Percentiles rank a stretch among this genome's conserved stretches.
Conservation (phyloP, 495 filamentous ascomycete genomes). For the Opeltia flavorubescens region DNA sequence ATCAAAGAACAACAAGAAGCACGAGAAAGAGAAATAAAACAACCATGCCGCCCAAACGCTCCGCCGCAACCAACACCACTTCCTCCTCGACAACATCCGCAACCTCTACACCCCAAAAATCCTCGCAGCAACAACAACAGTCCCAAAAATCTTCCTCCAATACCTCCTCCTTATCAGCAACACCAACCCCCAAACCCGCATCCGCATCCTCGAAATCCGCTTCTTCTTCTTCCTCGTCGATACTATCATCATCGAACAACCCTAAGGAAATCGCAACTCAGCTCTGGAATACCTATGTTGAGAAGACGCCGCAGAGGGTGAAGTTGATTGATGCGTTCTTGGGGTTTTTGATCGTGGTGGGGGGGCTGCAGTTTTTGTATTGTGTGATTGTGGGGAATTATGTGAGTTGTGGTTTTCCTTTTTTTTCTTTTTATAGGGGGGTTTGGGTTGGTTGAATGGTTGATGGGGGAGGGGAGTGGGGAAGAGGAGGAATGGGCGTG, state of each 20-base stretch:
- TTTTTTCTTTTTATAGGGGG: neutral
- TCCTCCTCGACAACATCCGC: no score
- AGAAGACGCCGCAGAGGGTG: constrained; percentile 73
- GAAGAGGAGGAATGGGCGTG: neutral
- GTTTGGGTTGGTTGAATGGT: neutral
- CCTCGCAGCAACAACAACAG: no score
- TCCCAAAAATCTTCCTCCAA: no score
- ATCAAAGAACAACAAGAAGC: no score
- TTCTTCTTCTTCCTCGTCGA: constrained; percentile 32
- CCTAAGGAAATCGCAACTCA: constrained; percentile 36
- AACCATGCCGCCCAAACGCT: no score
- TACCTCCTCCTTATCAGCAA: no score
- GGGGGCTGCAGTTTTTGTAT: constrained; percentile 84
- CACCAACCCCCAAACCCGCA: constrained; percentile 17
- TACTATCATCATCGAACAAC: constrained; percentile 27
- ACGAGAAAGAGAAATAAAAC: no score
- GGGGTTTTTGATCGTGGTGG: constrained; percentile 74
- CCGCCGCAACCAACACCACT: no score
- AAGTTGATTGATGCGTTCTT: constrained; percentile 90
- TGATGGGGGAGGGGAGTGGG: neutral
- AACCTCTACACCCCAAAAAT: no score
- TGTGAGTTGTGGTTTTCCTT: constrained; percentile 36
- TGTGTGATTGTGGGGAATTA: constrained; percentile 90
- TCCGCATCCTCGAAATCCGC: constrained; percentile 18
- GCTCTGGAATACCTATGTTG: constrained; percentile 61